Base-by-base conservation (phyloP, 257 asterid species). In the Gentiana dahurica region DNA sequence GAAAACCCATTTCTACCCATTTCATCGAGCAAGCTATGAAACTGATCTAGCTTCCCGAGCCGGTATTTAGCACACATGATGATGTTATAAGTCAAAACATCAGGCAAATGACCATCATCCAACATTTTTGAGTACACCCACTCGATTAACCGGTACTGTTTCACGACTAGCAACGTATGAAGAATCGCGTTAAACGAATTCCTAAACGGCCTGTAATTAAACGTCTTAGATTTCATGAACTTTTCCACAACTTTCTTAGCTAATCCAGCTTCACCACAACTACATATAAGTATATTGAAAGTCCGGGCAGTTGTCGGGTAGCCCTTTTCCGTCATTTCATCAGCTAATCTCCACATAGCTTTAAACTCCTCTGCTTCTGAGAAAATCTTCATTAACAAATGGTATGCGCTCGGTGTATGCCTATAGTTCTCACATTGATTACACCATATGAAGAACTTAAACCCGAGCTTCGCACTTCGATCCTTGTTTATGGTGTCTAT, bases 61-160 rank as follows among this genome's bases (percentile, higher is more conserved):
- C 94, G 72, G 71, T 78, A 83, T 65, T 92, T 88, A 9, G 97
- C 83, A 64, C 93, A 92, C 87, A 92, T 76, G 48, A 88, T 69
- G 62, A 88, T 74, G 76, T 92, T 92, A 68, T 83, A 92, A 41
- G 98, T 88, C 54, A 92, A 71, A 57, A 84, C 76, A 62, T 92
- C 97, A 12, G 98, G 97, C 47, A 76, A 74, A 71, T 85, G 85
- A 34, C 95, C 97, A 56, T 83, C 79, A 48, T 35, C 76, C 71
- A 85, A 52, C 98, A 92, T 92, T 68, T 76, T 86, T 62, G 72
- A 75, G 71, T 92, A 80, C 55, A 88, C 97, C 98, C 98, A 92
- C 75, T 92, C 98, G 10, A 92, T 73, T 82, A 88, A 71, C 73
- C 59, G 80, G 85, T 78, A 83, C 68, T 81, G 95, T 54, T 71